These are phyloP conservation scores for Pilobolus umbonatus DNA, from an alignment of 192 early-diverging fungal species.

Conservation along the genomic window DNA sequence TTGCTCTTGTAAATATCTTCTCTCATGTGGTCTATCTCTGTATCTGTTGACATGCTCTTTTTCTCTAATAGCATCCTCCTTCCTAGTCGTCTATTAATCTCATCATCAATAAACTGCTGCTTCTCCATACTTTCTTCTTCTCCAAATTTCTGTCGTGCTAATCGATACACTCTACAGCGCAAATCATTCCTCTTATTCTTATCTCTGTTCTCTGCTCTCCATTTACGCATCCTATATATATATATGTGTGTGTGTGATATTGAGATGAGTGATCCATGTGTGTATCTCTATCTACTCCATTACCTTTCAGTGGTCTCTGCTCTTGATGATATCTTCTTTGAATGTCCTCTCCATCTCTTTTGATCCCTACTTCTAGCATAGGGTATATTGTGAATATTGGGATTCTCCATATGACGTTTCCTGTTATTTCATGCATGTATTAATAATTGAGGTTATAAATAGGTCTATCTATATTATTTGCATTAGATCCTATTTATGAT, in stretches of 20 bases:
- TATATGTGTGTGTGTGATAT: neutral
- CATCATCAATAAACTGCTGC: conserved; percentile 57
- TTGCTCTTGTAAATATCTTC: neutral
- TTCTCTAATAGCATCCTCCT: conserved; percentile 11
- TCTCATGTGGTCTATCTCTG: neutral
- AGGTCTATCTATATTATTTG: neutral
- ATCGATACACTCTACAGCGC: conserved; percentile 64
- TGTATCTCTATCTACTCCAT: neutral
- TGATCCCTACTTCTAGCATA: conserved; percentile 46
- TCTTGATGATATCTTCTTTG: conserved; percentile 41
- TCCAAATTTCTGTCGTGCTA: conserved; percentile 58
- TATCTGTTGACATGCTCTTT: neutral
- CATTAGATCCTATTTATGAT: neutral
- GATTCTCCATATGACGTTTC: conserved; percentile 46
- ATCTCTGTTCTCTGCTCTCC: conserved; percentile 44
- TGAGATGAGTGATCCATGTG: neutral
- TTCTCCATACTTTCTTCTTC: conserved; percentile 52
- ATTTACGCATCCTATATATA: conserved; percentile 39
- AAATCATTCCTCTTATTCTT: conserved; percentile 63
- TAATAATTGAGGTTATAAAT: neutral
- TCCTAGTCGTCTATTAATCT: conserved; percentile 47
- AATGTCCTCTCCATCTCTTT: conserved; percentile 45
- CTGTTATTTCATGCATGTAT: neutral
- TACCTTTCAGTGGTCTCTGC: conserved; percentile 39
- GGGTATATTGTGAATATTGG: conserved; percentile 46